Base-by-base conservation (phyloP, 768 basidiomycete species). In the Grammothele lineata region DNA sequence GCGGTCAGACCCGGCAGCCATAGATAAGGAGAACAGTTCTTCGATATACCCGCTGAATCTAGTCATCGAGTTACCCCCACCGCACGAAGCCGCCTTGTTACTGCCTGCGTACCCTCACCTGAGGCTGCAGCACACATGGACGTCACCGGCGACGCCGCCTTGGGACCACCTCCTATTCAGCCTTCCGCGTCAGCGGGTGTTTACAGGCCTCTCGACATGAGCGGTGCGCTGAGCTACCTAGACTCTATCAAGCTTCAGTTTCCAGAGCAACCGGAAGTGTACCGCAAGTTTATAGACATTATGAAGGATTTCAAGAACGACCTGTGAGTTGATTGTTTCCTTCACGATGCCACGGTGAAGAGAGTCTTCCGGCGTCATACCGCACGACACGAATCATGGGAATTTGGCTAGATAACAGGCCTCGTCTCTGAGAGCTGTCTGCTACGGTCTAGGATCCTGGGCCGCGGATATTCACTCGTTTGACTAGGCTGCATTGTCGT, bases 291-390 rank as follows among this genome's bases (percentile, higher is more conserved):
- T 55, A 61, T 81, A 57, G 80, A 83, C 50, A 82, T 84, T 54
- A 83, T 84, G 85, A 85, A 85, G 60, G 85, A 87, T 54, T 87
- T 81, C 66, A 83, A 82, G 66, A 78, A 80, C 34, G 81, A 85
- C 48, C 47, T 68, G 77, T 80, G 50, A 43, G 77, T 64, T n/a
- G 8, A n/a, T n/a, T n/a, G n/a, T n/a, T n/a, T n/a, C n/a, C n/a
- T n/a, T 34, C 19, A 5, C 11, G 12, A 19, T 26, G 39, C 38
- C 40, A 10, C 14, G 7, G n/a, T n/a, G n/a, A n/a, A n/a, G n/a
- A n/a, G n/a, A n/a, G n/a, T n/a, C n/a, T n/a, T n/a, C n/a, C n/a
- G n/a, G n/a, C n/a, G n/a, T n/a, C n/a, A n/a, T n/a, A n/a, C n/a
- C n/a, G n/a, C n/a, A n/a, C n/a, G n/a, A n/a, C n/a, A n/a, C n/a